Percentiles rank a stretch among this genome's conserved stretches.
phyloP scores from a whole-genome alignment of 345 rosid genomes.

The Brassica incana region DNA sequence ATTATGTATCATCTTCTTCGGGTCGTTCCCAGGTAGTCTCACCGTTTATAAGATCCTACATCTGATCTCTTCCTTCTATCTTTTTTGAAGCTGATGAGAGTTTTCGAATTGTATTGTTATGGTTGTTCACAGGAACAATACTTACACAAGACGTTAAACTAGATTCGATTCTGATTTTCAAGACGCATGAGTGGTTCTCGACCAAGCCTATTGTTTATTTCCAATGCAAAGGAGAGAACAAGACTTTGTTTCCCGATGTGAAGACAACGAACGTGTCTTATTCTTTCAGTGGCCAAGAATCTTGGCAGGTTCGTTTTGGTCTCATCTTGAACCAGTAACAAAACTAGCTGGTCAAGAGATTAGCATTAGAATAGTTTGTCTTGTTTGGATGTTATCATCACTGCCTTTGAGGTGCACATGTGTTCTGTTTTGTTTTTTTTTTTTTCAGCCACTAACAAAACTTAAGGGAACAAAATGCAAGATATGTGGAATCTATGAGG shows the following conservation, averaged over 20 bases:
- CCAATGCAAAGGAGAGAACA: slow-evolving; percentile 65
- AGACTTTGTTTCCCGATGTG: slow-evolving; percentile 58
- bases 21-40: slow-evolving; percentile 35
- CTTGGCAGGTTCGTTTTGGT: slow-evolving; percentile 63
- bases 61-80: slow-evolving; percentile 10
- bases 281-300: slow-evolving; percentile 64
- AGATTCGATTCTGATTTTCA: slow-evolving; percentile 53
- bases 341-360: neutral
- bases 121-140: slow-evolving; percentile 40
- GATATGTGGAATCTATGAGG: slow-evolving; percentile 89
- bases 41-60: neutral
- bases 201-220: slow-evolving; percentile 59
- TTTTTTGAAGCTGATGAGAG: neutral
- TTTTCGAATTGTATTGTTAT: neutral
- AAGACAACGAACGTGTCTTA: slow-evolving; percentile 43
- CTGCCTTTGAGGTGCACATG: neutral
- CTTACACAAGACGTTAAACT: slow-evolving; percentile 53
- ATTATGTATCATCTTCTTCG: slow-evolving; percentile 25
- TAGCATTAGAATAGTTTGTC: neutral
- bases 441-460: slow-evolving; percentile 68
- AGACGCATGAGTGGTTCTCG: slow-evolving; percentile 54
- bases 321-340: neutral
- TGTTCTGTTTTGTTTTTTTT: neutral
- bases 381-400: neutral
- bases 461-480: slow-evolving; percentile 72